Base-by-base conservation (phyloP, 805 yeast genomes). In the Candida germanica region DNA sequence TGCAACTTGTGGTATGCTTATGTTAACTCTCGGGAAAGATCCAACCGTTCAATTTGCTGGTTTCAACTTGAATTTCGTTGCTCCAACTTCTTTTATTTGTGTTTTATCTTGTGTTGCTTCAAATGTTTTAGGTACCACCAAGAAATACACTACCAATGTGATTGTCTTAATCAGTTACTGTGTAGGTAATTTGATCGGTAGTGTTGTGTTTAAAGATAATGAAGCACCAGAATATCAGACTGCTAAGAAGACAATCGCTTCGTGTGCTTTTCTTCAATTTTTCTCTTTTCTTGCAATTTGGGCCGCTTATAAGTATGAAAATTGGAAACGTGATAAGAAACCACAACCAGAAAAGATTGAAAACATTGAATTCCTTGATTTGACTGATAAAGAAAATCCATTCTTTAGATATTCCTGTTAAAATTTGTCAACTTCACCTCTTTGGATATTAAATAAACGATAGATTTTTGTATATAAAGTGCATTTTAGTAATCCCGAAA, bases 81-180 rank as follows among this genome's bases (percentile, higher is more conserved):
- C 49, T 5, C 62, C 66, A 1, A 27, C 57, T 4, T 51, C 53
- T 6, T 48, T 54, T 27, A 53, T 61, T 28, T 59, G 59, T 40
- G 40, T 59, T 19, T 43, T 62, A 29, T 59, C 71, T 1, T 42
- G 57, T 34, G 51, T 72, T 20, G 64, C 77, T 18, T 59, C 75
- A 5, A 76, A 76, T 46, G 64, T 68, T 31, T 75, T 75, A 5
- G 84, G 84, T 6, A 72, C 69, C 48, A 76, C 83, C 8, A 79
- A 78, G 58, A 76, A 75, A 50, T 54, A 64, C 31, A 61, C 72
- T 2, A 68, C 62, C 2, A 73, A 65, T 48, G 71, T 76, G 2
- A 44, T 71, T 20, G 54, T 60, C 39, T 60, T 77, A 26, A 49
- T 77, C 32, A 73, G 71, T 4, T 75, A 68, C 54, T 71, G 78